Evolutionary conservation across 768 basidiomycete species (phyloP).

Genomic region (Naganishia onofrii): DNA sequence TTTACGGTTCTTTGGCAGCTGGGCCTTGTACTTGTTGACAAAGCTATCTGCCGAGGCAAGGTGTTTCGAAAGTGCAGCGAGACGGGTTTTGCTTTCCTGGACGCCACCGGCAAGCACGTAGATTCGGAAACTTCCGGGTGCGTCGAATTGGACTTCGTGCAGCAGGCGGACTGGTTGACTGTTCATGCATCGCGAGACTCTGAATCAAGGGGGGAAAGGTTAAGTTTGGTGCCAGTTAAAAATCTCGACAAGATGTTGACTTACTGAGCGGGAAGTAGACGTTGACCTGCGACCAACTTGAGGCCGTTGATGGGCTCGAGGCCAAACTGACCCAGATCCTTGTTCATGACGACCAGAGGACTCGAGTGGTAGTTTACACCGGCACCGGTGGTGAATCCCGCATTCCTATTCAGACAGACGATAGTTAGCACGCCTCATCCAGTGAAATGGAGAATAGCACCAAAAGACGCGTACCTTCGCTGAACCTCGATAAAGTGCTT

Average conservation of each 20-base stretch:
- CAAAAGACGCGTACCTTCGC: slow-evolving; percentile 20
- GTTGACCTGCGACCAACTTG: slow-evolving; percentile 26
- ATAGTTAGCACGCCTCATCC: not conserved
- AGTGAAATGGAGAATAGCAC: too few relatives aligned
- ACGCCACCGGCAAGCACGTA: slow-evolving; percentile 32
- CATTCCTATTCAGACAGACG: slow-evolving; percentile 22
- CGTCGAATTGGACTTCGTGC: slow-evolving; percentile 34
- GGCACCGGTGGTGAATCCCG: slow-evolving; percentile 32
- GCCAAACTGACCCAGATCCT: slow-evolving; percentile 28
- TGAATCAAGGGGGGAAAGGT: not conserved
- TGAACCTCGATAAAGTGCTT: slow-evolving; percentile 33
- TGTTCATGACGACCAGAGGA: slow-evolving; percentile 26
- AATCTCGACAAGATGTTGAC: not conserved
- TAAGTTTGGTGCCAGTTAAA: too few relatives aligned
- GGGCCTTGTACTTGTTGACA: slow-evolving; percentile 24
- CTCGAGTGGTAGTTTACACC: slow-evolving; percentile 30
- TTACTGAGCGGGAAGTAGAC: slow-evolving; percentile 30
- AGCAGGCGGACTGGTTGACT: slow-evolving; percentile 33
- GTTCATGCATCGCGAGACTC: slow-evolving; percentile 31
- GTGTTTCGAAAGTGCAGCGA: slow-evolving; percentile 24
- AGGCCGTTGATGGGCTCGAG: slow-evolving; percentile 28
- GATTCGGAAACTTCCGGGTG: slow-evolving; percentile 35
- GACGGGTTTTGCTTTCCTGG: slow-evolving; percentile 10
- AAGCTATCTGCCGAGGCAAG: slow-evolving; percentile 28
- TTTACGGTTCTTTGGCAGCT: slow-evolving; percentile 29